These are phyloP conservation scores for Botrytis sinoallii DNA, from an alignment of 2,329 filamentous ascomycete species.

Conservation along the genomic window DNA sequence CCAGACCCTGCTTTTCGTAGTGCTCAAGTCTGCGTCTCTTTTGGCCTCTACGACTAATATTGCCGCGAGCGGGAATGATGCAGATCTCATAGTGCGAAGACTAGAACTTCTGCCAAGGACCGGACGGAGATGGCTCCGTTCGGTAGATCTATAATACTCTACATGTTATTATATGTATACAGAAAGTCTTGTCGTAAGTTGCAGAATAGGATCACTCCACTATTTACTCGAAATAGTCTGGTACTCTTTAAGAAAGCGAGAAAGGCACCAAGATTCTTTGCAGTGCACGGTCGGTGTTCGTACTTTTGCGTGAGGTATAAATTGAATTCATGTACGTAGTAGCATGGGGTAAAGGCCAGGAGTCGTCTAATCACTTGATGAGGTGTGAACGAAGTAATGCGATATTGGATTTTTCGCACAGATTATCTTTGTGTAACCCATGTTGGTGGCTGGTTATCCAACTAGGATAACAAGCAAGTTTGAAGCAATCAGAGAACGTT, in stretches of 20 bases:
- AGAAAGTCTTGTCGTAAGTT: conserved; percentile 3
- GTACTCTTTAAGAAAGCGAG: not conserved
- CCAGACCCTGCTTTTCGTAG: not conserved
- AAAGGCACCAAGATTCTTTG: not conserved
- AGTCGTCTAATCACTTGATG: not conserved
- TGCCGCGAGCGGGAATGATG: conserved; percentile 6
- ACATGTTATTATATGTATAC: not conserved
- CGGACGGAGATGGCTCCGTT: not conserved
- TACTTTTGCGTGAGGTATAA: conserved; percentile 1
- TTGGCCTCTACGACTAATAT: not conserved
- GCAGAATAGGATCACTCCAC: conserved; percentile 2
- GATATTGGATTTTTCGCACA: not conserved
- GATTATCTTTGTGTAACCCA: conserved; percentile 16
- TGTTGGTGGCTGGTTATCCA: conserved; percentile 16
- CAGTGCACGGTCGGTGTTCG: conserved; percentile 10
- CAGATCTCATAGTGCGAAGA: conserved; percentile 14
- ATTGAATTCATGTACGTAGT: not conserved
- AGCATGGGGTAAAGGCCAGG: not conserved
- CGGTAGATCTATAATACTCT: not conserved
- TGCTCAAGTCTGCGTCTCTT: not conserved
- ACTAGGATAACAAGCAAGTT: not conserved
- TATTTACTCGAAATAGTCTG: not conserved
- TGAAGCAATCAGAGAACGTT: not conserved
- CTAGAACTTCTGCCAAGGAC: conserved; percentile 10
- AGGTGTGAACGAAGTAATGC: conserved; percentile 1